Percentiles rank a stretch among this genome's conserved stretches.
Evolutionary conservation across 2,329 filamentous ascomycete species (phyloP).

Genomic region (Coniochaeta sp.): DNA sequence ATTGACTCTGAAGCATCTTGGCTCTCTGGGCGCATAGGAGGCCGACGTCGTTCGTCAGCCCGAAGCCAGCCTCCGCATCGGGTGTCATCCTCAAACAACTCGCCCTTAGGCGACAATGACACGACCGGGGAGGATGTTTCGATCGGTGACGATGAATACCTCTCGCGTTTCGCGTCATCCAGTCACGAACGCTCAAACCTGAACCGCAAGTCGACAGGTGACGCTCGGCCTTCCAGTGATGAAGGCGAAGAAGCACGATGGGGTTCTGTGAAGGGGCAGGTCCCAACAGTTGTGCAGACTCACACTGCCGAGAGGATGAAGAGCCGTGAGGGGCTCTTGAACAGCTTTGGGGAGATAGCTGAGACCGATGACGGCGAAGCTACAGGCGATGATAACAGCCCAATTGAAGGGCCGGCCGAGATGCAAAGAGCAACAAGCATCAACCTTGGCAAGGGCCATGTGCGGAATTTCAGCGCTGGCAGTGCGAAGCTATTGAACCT

Average conservation of each 20-base stretch:
- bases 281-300: slow-evolving; percentile 54
- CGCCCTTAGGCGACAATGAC: slow-evolving; percentile 32
- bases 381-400: slow-evolving; percentile 26
- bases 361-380: slow-evolving; percentile 20
- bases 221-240: slow-evolving; percentile 50
- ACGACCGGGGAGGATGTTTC: slow-evolving; percentile 57
- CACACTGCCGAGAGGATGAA: slow-evolving; percentile 35
- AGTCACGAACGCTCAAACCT: slow-evolving; percentile 15
- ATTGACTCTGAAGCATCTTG: slow-evolving; percentile 95
- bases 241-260: slow-evolving; percentile 45
- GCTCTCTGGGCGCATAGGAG: slow-evolving; percentile 66
- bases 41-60: slow-evolving; percentile 33
- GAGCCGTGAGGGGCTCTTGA: slow-evolving; percentile 45
- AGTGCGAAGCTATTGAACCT: slow-evolving; percentile 70
- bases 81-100: slow-evolving; percentile 28
- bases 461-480: slow-evolving; percentile 67
- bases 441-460: slow-evolving; percentile 57
- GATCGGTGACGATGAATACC: slow-evolving; percentile 67
- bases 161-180: slow-evolving; percentile 42
- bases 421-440: slow-evolving; percentile 59
- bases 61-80: slow-evolving; percentile 19
- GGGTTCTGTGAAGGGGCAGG: slow-evolving; percentile 42
- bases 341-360: slow-evolving; percentile 29
- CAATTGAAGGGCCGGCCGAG: slow-evolving; percentile 26
- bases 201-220: slow-evolving; percentile 37